These are phyloP conservation scores for Venustampulla echinocandica DNA, from an alignment of 495 filamentous ascomycete genomes.

Conservation along the genomic window DNA sequence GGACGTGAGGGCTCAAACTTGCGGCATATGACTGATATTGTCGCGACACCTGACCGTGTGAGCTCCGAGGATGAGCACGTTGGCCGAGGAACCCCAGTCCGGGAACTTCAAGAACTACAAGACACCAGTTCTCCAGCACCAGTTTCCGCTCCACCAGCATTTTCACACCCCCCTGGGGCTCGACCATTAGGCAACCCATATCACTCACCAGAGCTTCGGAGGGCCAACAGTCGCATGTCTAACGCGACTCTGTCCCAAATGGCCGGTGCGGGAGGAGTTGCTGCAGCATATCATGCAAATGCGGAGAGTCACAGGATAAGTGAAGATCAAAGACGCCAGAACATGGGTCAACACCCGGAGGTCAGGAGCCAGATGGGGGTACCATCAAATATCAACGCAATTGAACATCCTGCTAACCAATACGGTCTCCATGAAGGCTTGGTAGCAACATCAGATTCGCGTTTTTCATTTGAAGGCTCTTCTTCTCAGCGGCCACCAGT, in stretches of 20 bases:
- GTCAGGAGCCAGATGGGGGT: slow-evolving; percentile 34
- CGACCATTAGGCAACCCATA: slow-evolving; percentile 59
- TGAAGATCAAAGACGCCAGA: slow-evolving; percentile 24
- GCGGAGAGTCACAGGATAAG: slow-evolving; percentile 26
- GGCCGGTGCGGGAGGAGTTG: slow-evolving; percentile 47
- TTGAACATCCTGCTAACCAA: slow-evolving; percentile 42
- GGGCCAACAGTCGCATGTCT: slow-evolving; percentile 73
- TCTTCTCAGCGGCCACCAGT: slow-evolving; percentile 8
- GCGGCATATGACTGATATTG: slow-evolving; percentile 13
- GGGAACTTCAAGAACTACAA: slow-evolving; percentile 43
- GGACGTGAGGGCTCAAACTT: slow-evolving; percentile 7
- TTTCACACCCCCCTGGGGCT: slow-evolving; percentile 60
- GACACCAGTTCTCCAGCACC: slow-evolving; percentile 57
- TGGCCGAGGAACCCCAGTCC: slow-evolving; percentile 24
- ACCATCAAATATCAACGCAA: slow-evolving; percentile 36
- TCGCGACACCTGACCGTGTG: slow-evolving; percentile 40
- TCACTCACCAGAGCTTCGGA: slow-evolving; percentile 63
- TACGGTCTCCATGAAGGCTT: slow-evolving; percentile 42
- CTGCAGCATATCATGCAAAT: slow-evolving; percentile 26
- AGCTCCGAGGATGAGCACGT: slow-evolving; percentile 51
- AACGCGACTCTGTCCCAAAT: slow-evolving; percentile 70
- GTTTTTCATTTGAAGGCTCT: slow-evolving; percentile 21
- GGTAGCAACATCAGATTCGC: slow-evolving; percentile 10
- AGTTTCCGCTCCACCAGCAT: slow-evolving; percentile 66
- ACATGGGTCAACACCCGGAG: slow-evolving; percentile 15